Conservation (phyloP, 108 stramenopile species). For the Fragilaria crotonensis region DNA sequence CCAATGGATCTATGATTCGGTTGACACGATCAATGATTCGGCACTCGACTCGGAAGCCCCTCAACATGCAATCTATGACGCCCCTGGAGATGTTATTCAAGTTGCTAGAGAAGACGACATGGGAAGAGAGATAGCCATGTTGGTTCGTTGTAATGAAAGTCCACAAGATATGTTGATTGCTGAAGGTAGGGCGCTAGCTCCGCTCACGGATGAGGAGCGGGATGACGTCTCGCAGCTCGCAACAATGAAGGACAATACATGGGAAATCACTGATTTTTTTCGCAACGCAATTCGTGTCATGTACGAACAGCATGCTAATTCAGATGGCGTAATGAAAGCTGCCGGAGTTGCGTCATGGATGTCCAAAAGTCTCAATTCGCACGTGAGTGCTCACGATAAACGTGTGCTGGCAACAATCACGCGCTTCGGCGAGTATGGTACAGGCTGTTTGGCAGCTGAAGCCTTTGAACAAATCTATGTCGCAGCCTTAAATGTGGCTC, state of each 20-base stretch:
- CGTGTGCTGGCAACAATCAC: slow-evolving; percentile 39
- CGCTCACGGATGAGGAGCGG: slow-evolving; percentile 42
- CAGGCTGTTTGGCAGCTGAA: slow-evolving; percentile 39
- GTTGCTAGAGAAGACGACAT: slow-evolving; percentile 25
- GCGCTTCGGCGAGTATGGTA: slow-evolving; percentile 43
- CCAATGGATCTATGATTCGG: slow-evolving; percentile 15
- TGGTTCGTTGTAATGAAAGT: slow-evolving; percentile 65
- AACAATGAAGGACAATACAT: slow-evolving; percentile 8
- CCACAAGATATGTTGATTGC: slow-evolving; percentile 51
- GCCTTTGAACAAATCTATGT: slow-evolving; percentile 58
- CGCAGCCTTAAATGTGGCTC: slow-evolving; percentile 23
- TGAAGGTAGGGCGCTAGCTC: slow-evolving; percentile 52
- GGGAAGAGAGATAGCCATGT: slow-evolving; percentile 57
- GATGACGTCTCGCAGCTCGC: slow-evolving; percentile 41
- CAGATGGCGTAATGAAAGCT: slow-evolving; percentile 21
- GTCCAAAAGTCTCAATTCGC: slow-evolving; percentile 19
- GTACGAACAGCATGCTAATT: slow-evolving; percentile 49
- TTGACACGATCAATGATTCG: slow-evolving; percentile 32
- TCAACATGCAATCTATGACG: slow-evolving; percentile 21
- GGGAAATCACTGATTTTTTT: slow-evolving; percentile 47
- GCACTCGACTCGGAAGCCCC: slow-evolving; percentile 10
- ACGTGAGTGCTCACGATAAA: slow-evolving; percentile 55
- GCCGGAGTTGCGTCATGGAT: slow-evolving; percentile 52
- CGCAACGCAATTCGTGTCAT: slow-evolving; percentile 34
- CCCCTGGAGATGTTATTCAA: slow-evolving; percentile 6